phyloP scores from a whole-genome alignment of 2,329 filamentous ascomycete genomes.

The Macrophomina pseudophaseolina region DNA sequence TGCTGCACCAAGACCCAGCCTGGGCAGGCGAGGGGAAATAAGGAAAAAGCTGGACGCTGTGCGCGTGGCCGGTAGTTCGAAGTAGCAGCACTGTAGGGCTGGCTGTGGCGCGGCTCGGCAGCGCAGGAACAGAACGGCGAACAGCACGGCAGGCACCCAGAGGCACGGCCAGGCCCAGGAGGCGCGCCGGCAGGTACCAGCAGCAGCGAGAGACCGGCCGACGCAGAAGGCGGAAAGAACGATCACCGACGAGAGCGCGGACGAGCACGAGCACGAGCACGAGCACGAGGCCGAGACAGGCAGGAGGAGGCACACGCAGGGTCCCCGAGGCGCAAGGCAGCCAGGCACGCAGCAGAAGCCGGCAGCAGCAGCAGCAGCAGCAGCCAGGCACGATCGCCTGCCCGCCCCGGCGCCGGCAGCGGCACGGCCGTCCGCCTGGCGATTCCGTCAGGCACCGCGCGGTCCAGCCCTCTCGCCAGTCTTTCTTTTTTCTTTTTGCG shows the following conservation, averaged over 20 bases:
- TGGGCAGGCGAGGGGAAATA: neutral
- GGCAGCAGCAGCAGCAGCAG: neutral
- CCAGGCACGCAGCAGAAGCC: neutral
- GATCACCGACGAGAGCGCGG: no score
- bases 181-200: neutral
- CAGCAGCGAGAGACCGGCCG: no score
- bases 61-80: neutral
- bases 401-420: neutral
- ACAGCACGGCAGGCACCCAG: neutral
- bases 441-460: neutral
- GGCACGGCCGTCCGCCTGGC: neutral
- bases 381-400: neutral
- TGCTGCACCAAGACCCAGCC: neutral
- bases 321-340: neutral
- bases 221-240: no score
- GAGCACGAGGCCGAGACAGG: neutral
- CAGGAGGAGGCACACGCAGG: no score
- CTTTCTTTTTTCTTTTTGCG: neutral
- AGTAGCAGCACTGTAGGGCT: constrained; percentile 3
- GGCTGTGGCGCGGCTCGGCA: neutral
- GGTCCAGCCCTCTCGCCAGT: neutral
- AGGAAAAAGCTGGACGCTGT: neutral
- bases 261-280: neutral
- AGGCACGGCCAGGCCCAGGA: neutral
- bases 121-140: neutral